A percentile compares a stretch with the other conserved stretches of the same genome.
Conservation (phyloP, 257 asterid species). For the Primulina huaijiensis region DNA sequence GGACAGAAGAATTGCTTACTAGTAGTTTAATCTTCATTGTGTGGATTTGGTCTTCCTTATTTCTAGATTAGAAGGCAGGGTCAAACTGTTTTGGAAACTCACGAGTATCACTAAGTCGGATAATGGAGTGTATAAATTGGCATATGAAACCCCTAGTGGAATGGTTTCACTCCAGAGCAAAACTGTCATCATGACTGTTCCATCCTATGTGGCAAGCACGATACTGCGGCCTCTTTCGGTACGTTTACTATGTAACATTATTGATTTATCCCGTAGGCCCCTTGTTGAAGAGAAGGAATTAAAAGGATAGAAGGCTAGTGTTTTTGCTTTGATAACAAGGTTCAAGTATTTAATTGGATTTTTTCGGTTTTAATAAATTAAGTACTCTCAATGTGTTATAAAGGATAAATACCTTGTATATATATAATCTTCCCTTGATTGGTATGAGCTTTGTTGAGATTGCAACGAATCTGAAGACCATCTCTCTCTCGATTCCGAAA, state of each 20-base stretch:
- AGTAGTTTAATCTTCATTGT: conserved; percentile 16
- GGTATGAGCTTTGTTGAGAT: neutral
- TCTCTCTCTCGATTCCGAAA: neutral
- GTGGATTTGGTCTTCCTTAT: conserved; percentile 26
- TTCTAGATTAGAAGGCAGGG: conserved; percentile 74
- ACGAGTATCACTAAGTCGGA: conserved; percentile 51
- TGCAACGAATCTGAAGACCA: neutral
- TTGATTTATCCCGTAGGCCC: conserved; percentile 2
- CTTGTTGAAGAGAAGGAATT: conserved; percentile 11
- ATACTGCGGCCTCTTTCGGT: conserved; percentile 85
- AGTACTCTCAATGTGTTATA: neutral
- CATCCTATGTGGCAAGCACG: conserved; percentile 78
- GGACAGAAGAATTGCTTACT: conserved; percentile 22
- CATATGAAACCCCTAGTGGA: conserved; percentile 85
- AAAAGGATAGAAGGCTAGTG: neutral
- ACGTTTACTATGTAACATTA: conserved; percentile 32
- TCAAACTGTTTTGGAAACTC: conserved; percentile 89
- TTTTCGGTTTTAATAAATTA: neutral
- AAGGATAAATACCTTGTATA: neutral
- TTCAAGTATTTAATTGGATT: neutral
- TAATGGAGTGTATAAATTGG: conserved; percentile 58
- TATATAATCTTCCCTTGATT: neutral
- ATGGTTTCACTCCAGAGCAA: conserved; percentile 57
- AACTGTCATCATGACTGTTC: conserved; percentile 82
- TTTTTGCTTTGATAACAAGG: neutral